Base-by-base conservation (phyloP, 768 basidiomycete species). In the Pleurotus citrinopileatus region DNA sequence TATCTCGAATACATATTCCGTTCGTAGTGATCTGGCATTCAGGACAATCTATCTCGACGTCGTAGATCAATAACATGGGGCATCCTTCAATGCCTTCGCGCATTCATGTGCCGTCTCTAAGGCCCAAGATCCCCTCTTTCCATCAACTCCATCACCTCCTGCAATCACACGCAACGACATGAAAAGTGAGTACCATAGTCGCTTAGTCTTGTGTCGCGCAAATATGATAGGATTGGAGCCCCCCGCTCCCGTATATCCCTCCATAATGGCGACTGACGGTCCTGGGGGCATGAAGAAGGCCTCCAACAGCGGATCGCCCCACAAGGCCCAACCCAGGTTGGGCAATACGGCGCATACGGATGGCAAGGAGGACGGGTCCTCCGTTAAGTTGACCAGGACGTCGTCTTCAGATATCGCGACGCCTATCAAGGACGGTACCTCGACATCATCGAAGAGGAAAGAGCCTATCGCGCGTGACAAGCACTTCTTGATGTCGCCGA, bases 291-390 rank as follows among this genome's bases (percentile, higher is more conserved):
- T 61, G 71, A 90, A 86, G 60, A 84, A 75, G 3, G 77, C 72
- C 65, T 91, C 89, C 32, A 89, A 73, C 34, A 91, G 67, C 8
- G 89, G 89, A 63, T 91, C 89, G 25, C 87, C 89, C 82, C 86
- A 91, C 20, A 90, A 58, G 10, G 86, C 83, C 58, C 79, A 81
- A 1, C 75, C 61, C 57, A 83, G 46, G 59, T 72, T 70, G 29
- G 83, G 71, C 48, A 82, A 72, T 55, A 85, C 74, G n/a, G 75
- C 72, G 28, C 66, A 69, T 57, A 81, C 70, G 6, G 63, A 60
- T 61, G 23, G 64, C 59, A 5, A 56, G 36, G 26, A 54, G 23
- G 28, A 45, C 27, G 63, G 56, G 3, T 52, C 36, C 2, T 57
- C 48, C 17, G 66, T 65, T 34, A 77, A 55, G 10, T 75, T 70